Percentiles rank a stretch among this genome's conserved stretches.
Conservation (phyloP, 345 rosid species). For the Lepidium didymum region DNA sequence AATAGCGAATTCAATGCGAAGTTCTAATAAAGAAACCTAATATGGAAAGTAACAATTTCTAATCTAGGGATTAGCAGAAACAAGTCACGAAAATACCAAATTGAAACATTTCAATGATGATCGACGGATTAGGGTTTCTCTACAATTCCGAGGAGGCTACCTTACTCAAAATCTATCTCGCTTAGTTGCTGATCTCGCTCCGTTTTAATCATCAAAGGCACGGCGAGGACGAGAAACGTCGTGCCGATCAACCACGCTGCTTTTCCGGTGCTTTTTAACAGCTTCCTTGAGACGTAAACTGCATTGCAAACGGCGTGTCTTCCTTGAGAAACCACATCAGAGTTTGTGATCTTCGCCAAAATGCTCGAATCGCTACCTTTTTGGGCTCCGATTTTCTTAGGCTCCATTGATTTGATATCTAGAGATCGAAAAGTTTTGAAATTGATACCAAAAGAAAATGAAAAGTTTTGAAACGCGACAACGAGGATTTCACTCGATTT, state of each 20-base stretch:
- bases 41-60: neutral
- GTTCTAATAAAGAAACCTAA: neutral
- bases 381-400: slow-evolving; percentile 42
- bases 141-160: slow-evolving; percentile 50
- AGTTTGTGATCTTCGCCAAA: slow-evolving; percentile 35
- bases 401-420: slow-evolving; percentile 29
- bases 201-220: slow-evolving; percentile 62
- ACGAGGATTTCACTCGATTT: neutral
- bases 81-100: neutral
- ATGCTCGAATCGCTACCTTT: slow-evolving; percentile 26
- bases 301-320: slow-evolving; percentile 52
- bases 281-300: slow-evolving; percentile 58
- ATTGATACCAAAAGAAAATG: too few species aligned
- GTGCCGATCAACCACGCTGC: slow-evolving; percentile 87
- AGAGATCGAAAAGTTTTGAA: neutral
- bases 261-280: slow-evolving; percentile 74
- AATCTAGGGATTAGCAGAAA: neutral
- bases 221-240: slow-evolving; percentile 54
- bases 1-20: neutral
- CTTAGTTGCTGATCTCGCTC: slow-evolving; percentile 59
- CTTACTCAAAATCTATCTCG: slow-evolving; percentile 68
- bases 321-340: slow-evolving; percentile 41
- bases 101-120: neutral
- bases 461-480: too few species aligned
- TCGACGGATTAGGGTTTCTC: neutral